Conservation (phyloP, 495 filamentous ascomycete species). For the Neurospora pannonica region DNA sequence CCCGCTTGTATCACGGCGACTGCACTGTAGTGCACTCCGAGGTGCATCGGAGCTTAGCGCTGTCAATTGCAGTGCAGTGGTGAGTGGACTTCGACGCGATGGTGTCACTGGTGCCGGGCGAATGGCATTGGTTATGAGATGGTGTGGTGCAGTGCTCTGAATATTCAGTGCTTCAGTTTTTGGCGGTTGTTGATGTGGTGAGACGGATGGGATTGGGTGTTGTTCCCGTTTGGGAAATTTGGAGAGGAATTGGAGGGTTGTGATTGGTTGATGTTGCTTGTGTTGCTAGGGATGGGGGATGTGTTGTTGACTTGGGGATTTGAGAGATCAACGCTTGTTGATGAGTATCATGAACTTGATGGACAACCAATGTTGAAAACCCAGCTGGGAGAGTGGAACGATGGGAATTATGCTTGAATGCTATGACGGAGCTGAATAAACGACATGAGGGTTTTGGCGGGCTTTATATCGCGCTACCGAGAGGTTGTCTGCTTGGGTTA, state of each 20-base stretch:
- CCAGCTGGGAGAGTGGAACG: too few relatives aligned
- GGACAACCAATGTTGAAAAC: background rate
- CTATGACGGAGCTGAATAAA: background rate
- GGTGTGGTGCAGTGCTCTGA: background rate
- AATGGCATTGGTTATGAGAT: background rate
- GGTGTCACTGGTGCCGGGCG: background rate
- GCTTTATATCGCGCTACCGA: background rate
- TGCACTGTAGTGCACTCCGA: too few relatives aligned
- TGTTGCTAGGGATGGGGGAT: too few relatives aligned
- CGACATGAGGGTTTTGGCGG: background rate
- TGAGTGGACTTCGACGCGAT: background rate
- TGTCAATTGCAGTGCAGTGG: too few relatives aligned
- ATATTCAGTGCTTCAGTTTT: background rate
- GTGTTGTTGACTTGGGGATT: background rate
- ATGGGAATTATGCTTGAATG: too few relatives aligned
- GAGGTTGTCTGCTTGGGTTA: background rate
- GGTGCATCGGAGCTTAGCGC: too few relatives aligned
- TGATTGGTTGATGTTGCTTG: background rate
- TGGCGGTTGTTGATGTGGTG: background rate
- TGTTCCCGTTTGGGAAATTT: background rate
- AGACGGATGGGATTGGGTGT: background rate
- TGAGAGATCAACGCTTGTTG: background rate
- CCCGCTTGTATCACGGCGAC: too few relatives aligned
- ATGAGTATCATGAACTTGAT: background rate
- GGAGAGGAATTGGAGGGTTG: background rate